phyloP scores from a whole-genome alignment of 176 grass and related monocot species.

The Aegilops longissima region DNA sequence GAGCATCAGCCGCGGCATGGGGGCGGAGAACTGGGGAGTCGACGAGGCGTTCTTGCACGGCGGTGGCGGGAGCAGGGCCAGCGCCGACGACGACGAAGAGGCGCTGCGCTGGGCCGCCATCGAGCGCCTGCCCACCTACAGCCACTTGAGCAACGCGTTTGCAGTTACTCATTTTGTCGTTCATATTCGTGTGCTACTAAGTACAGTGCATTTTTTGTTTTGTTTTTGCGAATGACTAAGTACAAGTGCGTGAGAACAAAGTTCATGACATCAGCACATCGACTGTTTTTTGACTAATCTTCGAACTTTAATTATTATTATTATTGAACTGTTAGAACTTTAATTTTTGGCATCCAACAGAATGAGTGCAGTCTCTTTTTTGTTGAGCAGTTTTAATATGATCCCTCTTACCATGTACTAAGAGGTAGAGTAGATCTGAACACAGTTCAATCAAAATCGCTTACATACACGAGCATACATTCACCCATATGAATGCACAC shows the following conservation, averaged over 20 bases:
- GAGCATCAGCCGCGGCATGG: conserved; percentile 73
- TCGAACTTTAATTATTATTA: not conserved
- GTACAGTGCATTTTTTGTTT: not conserved
- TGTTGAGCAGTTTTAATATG: not conserved
- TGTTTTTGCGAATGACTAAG: too few relatives aligned
- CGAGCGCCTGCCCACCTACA: conserved; percentile 85
- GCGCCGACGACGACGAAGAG: conserved; percentile 74
- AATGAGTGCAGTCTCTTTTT: not conserved
- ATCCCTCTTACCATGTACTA: too few relatives aligned
- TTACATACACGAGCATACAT: too few relatives aligned
- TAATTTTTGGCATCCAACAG: not conserved
- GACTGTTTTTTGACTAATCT: not conserved
- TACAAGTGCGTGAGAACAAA: too few relatives aligned
- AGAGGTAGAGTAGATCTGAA: too few relatives aligned
- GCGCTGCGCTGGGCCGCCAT: conserved; percentile 88
- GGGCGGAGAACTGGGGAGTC: conserved; percentile 80
- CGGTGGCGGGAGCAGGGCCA: not conserved
- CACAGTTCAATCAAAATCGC: too few relatives aligned
- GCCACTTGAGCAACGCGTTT: not conserved
- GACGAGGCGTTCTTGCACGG: conserved; percentile 69
- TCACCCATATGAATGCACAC: too few relatives aligned
- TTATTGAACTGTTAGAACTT: too few relatives aligned
- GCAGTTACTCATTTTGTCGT: not conserved
- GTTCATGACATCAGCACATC: conserved; percentile 16
- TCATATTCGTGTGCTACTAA: not conserved